A percentile compares a stretch with the other conserved stretches of the same genome.
Conservation (phyloP, 352 stramenopile species). For the Phytophthora constricta region DNA sequence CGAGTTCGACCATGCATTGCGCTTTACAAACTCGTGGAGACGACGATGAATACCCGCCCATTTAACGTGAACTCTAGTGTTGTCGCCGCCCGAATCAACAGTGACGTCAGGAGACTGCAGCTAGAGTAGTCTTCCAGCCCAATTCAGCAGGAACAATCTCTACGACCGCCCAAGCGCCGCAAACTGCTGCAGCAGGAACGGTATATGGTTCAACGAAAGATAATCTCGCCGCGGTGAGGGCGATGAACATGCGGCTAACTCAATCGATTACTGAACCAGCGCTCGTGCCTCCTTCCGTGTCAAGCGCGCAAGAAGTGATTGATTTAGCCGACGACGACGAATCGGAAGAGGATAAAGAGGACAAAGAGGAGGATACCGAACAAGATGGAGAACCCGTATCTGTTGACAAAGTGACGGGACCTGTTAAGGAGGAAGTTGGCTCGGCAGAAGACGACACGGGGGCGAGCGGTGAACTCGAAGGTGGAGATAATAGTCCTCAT, state of each 20-base stretch:
- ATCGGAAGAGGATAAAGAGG: slow-evolving; percentile 34
- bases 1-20: slow-evolving; percentile 35
- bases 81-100: slow-evolving; percentile 10
- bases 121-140: slow-evolving; percentile 1
- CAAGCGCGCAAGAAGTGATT: slow-evolving; percentile 23
- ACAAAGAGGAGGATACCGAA: slow-evolving; percentile 4
- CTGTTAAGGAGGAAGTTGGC: not conserved
- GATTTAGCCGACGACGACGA: slow-evolving; percentile 36
- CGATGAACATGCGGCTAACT: slow-evolving; percentile 8
- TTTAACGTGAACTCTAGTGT: slow-evolving; percentile 29
- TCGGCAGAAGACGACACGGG: not conserved
- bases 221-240: slow-evolving; percentile 5
- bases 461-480: not conserved
- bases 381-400: not conserved
- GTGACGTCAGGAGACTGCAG: not conserved
- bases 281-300: not conserved
- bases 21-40: slow-evolving; percentile 50
- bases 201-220: slow-evolving; percentile 12
- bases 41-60: slow-evolving; percentile 33
- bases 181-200: slow-evolving; percentile 2
- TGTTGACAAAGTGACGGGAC: not conserved
- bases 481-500: too few relatives aligned
- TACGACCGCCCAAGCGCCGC: slow-evolving; percentile 16
- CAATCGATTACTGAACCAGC: not conserved
- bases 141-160: slow-evolving; percentile 22